Evolutionary conservation across 345 rosid species (phyloP), one percentile per base, ranked within the genome.

Genomic region (Xanthoceras sorbifolium): DNA sequence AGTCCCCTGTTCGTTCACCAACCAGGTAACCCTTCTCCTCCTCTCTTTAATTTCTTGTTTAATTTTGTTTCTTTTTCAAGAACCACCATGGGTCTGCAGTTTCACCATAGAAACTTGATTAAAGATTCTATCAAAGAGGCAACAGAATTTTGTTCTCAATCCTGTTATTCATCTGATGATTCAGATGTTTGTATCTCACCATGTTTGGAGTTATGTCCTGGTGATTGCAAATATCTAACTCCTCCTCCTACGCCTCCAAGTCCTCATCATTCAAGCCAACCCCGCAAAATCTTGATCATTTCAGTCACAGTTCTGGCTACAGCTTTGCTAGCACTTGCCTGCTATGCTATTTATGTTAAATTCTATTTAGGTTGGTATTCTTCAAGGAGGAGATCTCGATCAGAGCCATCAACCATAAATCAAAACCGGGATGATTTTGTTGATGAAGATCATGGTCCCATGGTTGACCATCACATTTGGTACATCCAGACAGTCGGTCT

Each of bases 381-480:
- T 40, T 12, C 29, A 17, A 50, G 81, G 38, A 42, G 79, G 20
- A n/a, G 82, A 55, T 57, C 74, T 23, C 34, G 44, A 18, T 61
- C 67, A 0, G 63, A 31, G 64, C 67, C 69, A 14, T 70, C 66
- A 26, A 62, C 59, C 4, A n/a, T 8, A 14, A 71, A 67, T 1
- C 72, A 67, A 34, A 60, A 52, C 69, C 81, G 17, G 46, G 86
- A 82, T 68, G 86, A 85, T 29, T 77, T 87, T 71, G 72, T 87
- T 18, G 86, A 84, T 63, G 84, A 48, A 61, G 85, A 86, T 29
- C 89, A 76, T 18, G 86, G 68, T 50, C 89, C 87, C 3, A 67
- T 73, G 0, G 62, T 92, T 0, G 92, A 92, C 44, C 97, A 92
- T 69, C 97, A 82, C 15, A 50, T 92, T 44, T 92, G 97, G 97